Base-by-base conservation (phyloP, 78 protist species). In the slime mould (Dictyostelium discoideum) region DNA sequence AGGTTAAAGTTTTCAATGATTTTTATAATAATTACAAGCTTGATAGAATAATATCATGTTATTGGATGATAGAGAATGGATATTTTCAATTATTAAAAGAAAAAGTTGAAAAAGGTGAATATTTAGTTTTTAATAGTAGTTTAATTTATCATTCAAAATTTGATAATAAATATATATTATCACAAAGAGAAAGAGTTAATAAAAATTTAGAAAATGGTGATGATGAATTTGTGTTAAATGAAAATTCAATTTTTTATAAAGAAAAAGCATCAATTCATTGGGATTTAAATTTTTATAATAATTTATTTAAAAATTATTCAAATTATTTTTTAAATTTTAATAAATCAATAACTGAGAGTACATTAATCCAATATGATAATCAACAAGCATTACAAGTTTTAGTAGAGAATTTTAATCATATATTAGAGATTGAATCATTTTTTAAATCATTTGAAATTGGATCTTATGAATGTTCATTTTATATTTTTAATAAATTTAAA, bases 291-390 rank as follows among this genome's bases (percentile, higher is more conserved):
- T 69, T 69, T 69, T 69, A 69, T 69, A 24, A 24, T 69, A 3
- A 26, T n/a, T 69, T 69, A 69, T 69, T 69, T 69, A 69, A 69
- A 26, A 69, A 69, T 69, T 69, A 69, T 69, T 69, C 77, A 69
- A 69, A 69, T 69, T 69, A 69, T 69, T 69, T 24, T 24, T 11
- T 69, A n/a, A 69, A 69, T 69, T n/a, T 10, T 11, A 69, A 69
- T 69, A 10, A 13, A 10, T 3, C 14, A 24, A 37, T n/a, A 69
- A 69, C 77, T 9, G 77, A 69, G 26, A 24, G 2, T 0, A 26
- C 14, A 26, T 9, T 69, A 26, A 69, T 69, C 18, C 20, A 69
- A 26, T 69, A 69, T 69, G 77, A 69, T 69, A 69, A n/a, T 69
- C 16, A 10, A 26, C 42, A 69, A 69, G 77, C 77, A 69, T 69